Evolutionary conservation across 169 alveolate genomes (phyloP).

Genomic region (Cryptosporidium felis): DNA sequence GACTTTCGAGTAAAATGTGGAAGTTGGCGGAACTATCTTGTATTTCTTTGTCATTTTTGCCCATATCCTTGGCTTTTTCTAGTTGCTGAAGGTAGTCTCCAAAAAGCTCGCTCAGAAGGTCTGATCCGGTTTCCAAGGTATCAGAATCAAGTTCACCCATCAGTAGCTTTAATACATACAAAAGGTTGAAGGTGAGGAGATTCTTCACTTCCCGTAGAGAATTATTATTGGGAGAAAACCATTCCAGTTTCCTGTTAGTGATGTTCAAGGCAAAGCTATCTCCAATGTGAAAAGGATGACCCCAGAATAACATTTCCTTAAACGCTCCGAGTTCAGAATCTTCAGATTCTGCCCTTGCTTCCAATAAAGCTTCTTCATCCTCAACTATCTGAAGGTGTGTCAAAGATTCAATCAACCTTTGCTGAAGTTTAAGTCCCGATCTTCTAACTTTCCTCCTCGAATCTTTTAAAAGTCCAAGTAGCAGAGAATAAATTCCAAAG

Average conservation of each 20-base stretch:
- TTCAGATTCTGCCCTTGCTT: neutral
- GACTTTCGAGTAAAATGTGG: too few relatives aligned
- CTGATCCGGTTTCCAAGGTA: too few relatives aligned
- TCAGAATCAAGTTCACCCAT: neutral
- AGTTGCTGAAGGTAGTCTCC: neutral
- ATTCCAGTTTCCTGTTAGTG: neutral
- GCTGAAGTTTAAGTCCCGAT: conserved; percentile 33
- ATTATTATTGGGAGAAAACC: conserved; percentile 38
- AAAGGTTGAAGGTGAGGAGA: neutral
- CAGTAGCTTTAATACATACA: neutral
- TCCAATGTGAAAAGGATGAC: conserved; percentile 32
- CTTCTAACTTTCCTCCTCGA: conserved; percentile 29
- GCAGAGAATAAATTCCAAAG: conserved; percentile 3
- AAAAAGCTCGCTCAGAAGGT: neutral
- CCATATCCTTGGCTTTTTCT: too few relatives aligned
- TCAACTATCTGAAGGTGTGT: conserved; percentile 27
- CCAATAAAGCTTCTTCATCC: neutral
- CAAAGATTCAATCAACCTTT: conserved; percentile 52
- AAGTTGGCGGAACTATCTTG: too few relatives aligned
- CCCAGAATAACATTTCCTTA: conserved; percentile 17
- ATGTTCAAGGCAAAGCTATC: neutral
- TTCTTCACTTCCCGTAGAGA: neutral
- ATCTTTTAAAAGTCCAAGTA: neutral
- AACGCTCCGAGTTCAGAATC: neutral
- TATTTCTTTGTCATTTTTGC: too few relatives aligned